A percentile compares a stretch with the other conserved stretches of the same genome.
These are phyloP conservation scores for Adansonia rubrostipa DNA, from an alignment of 441 rosid genomes.

Conservation along the genomic window DNA sequence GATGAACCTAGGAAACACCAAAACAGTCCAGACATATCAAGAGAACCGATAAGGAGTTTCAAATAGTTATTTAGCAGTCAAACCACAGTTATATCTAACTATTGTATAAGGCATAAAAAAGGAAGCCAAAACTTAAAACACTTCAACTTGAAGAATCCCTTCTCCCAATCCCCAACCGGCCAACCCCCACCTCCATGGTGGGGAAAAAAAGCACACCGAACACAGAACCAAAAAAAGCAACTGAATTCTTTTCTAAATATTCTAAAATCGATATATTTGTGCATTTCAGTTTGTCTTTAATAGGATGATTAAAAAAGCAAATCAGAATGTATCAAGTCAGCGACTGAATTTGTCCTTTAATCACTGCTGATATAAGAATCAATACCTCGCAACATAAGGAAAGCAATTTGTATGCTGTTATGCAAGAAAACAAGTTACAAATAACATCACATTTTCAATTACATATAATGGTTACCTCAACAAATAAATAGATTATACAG, in stretches of 20 bases:
- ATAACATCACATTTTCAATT: background rate
- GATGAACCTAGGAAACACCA: constrained; percentile 71
- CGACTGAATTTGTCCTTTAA: background rate
- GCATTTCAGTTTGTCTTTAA: background rate
- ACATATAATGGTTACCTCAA: background rate
- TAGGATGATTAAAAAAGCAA: background rate
- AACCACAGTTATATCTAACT: too few species aligned
- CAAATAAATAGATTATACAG: background rate
- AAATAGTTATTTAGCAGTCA: background rate
- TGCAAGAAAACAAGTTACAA: background rate
- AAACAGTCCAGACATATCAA: background rate
- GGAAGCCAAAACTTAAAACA: background rate
- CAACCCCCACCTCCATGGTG: too few species aligned
- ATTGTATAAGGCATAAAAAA: background rate
- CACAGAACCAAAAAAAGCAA: too few species aligned
- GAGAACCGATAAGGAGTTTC: background rate
- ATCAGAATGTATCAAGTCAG: background rate
- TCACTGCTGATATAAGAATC: background rate
- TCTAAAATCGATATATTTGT: background rate
- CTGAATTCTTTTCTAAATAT: background rate
- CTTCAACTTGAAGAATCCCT: background rate
- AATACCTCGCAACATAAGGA: background rate
- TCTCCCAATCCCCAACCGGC: background rate
- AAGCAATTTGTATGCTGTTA: background rate
- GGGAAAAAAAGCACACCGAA: background rate